Conservation (phyloP, 495 filamentous ascomycete species). For the Oleoguttula mirabilis region DNA sequence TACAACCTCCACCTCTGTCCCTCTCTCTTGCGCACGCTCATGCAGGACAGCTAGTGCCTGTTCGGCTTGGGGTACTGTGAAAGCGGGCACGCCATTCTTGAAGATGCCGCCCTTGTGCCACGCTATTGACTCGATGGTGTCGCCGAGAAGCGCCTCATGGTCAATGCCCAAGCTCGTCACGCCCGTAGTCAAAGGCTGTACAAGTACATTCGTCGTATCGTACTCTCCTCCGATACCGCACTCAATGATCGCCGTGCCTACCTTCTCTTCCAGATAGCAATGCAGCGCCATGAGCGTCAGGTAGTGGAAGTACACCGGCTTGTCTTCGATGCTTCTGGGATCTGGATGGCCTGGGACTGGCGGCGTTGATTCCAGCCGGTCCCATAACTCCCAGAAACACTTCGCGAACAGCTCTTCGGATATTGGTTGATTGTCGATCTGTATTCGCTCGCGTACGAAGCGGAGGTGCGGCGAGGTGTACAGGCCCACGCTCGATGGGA, state of each 20-base stretch:
- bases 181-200: conserved; percentile 55
- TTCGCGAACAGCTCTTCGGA: conserved; percentile 64
- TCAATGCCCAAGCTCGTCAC: conserved; percentile 87
- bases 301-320: conserved; percentile 84
- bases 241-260: conserved; percentile 78
- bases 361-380: conserved; percentile 47
- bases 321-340: conserved; percentile 32
- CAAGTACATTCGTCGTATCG: conserved; percentile 86
- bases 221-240: conserved; percentile 90
- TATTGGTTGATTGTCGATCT: conserved; percentile 64
- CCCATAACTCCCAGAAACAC: conserved; percentile 87
- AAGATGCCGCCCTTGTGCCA: conserved; percentile 97
- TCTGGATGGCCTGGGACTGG: conserved; percentile 31
- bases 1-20: conserved; percentile 48
- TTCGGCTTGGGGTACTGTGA: conserved; percentile 59
- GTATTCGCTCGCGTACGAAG: conserved; percentile 77
- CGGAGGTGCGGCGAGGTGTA: conserved; percentile 85
- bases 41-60: conserved; percentile 56
- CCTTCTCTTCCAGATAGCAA: conserved; percentile 65
- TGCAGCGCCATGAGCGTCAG: conserved; percentile 85
- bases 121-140: conserved; percentile 80
- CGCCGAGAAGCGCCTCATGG: conserved; percentile 65
- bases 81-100: conserved; percentile 57
- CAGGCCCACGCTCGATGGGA: conserved; percentile 45
- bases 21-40: conserved; percentile 57